These are phyloP conservation scores for Elongisporangium prolatum DNA, from an alignment of 352 stramenopile genomes.

Conservation along the genomic window DNA sequence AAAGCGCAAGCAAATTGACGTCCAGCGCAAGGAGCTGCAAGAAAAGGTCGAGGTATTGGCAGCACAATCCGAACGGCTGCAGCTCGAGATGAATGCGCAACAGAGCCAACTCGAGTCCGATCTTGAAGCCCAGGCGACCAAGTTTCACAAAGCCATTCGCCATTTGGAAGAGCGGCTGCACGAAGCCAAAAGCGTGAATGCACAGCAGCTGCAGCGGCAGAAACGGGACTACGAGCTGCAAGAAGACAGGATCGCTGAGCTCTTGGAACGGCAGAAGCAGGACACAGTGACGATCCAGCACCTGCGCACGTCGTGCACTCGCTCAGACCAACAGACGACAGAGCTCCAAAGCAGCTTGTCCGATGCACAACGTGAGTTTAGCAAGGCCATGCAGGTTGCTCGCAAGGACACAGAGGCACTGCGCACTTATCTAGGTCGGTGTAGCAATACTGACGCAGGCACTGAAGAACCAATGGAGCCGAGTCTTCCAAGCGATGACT, in stretches of 20 bases:
- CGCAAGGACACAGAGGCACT: conserved; percentile 40
- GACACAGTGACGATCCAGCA: conserved; percentile 33
- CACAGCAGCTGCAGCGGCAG: conserved; percentile 34
- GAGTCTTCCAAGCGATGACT: neutral
- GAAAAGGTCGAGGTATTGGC: conserved; percentile 33
- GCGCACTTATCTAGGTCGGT: conserved; percentile 31
- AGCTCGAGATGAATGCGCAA: conserved; percentile 29
- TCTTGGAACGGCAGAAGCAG: conserved; percentile 22
- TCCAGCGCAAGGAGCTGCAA: conserved; percentile 23
- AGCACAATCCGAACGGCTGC: conserved; percentile 15
- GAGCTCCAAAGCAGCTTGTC: conserved; percentile 8
- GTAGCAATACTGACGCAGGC: no score
- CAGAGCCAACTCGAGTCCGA: conserved; percentile 19
- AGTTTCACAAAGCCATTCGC: no score
- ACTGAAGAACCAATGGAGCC: no score
- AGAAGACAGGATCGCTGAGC: conserved; percentile 27
- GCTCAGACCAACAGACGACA: conserved; percentile 24
- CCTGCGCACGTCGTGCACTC: conserved; percentile 30
- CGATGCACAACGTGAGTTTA: conserved; percentile 19
- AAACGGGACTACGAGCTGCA: conserved; percentile 32
- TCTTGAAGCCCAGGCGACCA: neutral
- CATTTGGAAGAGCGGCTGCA: no score
- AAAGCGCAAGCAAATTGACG: conserved; percentile 50
- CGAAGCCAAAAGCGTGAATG: no score
- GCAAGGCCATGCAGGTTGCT: conserved; percentile 20